Percentiles rank a stretch among this genome's conserved stretches.
Evolutionary conservation across 2,329 filamentous ascomycete species (phyloP).

Genomic region (Pseudocercospora eumusae): DNA sequence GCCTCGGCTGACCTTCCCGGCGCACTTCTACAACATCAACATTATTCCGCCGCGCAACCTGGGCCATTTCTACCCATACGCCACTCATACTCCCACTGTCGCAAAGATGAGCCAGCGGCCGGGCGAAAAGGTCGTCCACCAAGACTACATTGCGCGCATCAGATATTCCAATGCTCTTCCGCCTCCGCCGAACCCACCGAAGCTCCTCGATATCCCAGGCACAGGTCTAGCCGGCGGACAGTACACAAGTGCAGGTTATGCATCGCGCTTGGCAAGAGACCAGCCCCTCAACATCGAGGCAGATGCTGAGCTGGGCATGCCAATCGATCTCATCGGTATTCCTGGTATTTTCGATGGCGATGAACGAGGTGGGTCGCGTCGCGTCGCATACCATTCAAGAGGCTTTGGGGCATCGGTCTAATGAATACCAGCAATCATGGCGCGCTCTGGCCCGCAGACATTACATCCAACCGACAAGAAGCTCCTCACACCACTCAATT

Average conservation of each 20-base stretch:
- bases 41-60: neutral
- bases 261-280: constrained; percentile 82
- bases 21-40: neutral
- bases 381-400: constrained; percentile 36
- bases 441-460: constrained; percentile 67
- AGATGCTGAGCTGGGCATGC: constrained; percentile 97
- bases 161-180: constrained; percentile 95
- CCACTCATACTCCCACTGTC: neutral
- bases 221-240: constrained; percentile 82
- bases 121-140: constrained; percentile 60
- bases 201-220: constrained; percentile 95
- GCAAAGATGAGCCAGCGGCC: constrained; percentile 33
- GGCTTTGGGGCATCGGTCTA: constrained; percentile 8
- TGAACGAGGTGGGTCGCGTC: constrained; percentile 76
- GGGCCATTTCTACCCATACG: neutral
- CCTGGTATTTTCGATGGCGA: constrained; percentile 93
- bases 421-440: constrained; percentile 52
- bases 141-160: constrained; percentile 96
- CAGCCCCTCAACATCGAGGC: constrained; percentile 96
- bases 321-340: constrained; percentile 90
- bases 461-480: constrained; percentile 81
- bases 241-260: constrained; percentile 88
- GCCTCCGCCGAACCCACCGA: constrained; percentile 89
- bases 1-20: neutral
- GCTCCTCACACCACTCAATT: constrained; percentile 78